Evolutionary conservation across 2,329 filamentous ascomycete genomes (phyloP).

Genomic region (Ceratocystis eucalypticola): DNA sequence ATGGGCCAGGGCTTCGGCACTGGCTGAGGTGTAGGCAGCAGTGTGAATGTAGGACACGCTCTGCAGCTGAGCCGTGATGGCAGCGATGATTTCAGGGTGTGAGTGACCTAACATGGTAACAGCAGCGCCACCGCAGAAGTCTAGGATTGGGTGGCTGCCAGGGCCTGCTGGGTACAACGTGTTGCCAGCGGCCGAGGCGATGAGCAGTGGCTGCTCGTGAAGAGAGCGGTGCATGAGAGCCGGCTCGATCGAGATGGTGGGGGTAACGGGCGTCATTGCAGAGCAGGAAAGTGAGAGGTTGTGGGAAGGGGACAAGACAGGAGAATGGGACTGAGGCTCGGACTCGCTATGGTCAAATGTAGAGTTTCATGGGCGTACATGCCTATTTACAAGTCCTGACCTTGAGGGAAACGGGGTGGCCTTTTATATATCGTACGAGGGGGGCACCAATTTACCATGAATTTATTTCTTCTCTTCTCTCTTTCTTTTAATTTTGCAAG

Average conservation of each 20-base stretch:
- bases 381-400: not conserved
- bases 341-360: not conserved
- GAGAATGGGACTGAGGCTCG: not conserved
- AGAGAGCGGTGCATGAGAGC: slow-evolving; percentile 11
- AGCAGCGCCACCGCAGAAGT: slow-evolving; percentile 53
- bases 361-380: not conserved
- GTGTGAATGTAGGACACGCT: slow-evolving; percentile 25
- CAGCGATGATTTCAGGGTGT: slow-evolving; percentile 40
- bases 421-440: slow-evolving; percentile 5
- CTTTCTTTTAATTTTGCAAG: not conserved
- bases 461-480: not conserved
- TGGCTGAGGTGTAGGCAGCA: slow-evolving; percentile 22
- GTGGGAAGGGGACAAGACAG: not conserved
- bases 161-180: not conserved
- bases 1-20: slow-evolving; percentile 25
- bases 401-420: not conserved
- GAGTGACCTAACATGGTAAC: slow-evolving; percentile 53
- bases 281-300: not conserved
- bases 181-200: not conserved
- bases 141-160: slow-evolving; percentile 34
- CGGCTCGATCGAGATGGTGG: not conserved
- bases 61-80: slow-evolving; percentile 41
- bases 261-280: not conserved
- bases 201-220: not conserved
- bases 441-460: not conserved